phyloP scores from a whole-genome alignment of 192 early-diverging fungal genomes.

The Coemansia sp. region DNA sequence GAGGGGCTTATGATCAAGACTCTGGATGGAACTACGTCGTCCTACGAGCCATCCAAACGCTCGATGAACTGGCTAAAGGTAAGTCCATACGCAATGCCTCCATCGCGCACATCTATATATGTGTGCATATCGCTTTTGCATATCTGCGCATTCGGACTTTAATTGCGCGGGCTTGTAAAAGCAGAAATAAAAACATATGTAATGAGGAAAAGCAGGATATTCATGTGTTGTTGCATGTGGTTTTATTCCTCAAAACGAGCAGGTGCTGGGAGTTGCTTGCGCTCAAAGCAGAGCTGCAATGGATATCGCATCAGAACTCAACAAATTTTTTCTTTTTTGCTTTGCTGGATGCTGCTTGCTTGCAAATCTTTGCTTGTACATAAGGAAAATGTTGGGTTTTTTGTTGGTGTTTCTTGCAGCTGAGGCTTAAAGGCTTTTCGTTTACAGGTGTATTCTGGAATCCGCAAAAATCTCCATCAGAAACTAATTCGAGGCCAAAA shows the following conservation, averaged over 20 bases:
- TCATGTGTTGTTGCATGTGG: neutral
- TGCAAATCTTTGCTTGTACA: neutral
- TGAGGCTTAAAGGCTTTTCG: conserved; percentile 14
- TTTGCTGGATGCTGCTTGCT: neutral
- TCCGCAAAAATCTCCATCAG: neutral
- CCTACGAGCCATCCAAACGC: conserved; percentile 94
- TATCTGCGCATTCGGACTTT: neutral
- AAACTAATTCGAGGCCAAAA: neutral
- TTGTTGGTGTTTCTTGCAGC: conserved; percentile 1
- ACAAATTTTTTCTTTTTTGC: neutral
- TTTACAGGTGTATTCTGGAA: neutral
- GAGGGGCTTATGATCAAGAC: conserved; percentile 99
- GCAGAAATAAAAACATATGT: neutral
- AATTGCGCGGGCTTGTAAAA: neutral
- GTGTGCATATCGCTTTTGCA: neutral
- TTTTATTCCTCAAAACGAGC: neutral
- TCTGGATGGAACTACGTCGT: conserved; percentile 75
- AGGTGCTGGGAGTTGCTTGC: neutral
- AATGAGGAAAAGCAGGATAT: neutral
- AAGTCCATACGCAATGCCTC: conserved; percentile 2
- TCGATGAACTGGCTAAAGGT: conserved; percentile 99
- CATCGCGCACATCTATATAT: neutral
- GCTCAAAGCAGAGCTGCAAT: neutral
- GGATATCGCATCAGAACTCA: neutral
- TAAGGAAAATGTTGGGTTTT: conserved; percentile 7